Base-by-base conservation (phyloP, 441 rosid species). In the Brassica balearica region DNA sequence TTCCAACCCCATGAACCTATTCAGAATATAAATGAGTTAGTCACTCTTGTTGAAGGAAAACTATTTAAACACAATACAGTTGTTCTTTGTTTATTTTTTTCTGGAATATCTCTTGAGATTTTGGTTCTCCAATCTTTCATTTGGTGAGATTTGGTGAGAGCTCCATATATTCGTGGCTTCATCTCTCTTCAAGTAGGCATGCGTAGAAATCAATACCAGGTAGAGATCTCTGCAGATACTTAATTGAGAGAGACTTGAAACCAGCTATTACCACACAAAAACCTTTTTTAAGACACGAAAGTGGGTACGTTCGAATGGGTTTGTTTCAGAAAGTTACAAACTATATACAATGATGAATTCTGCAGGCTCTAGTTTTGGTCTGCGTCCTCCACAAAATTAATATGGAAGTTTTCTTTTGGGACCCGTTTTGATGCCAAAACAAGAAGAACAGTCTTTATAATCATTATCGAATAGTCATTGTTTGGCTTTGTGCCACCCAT, bases 391-490 rank as follows among this genome's bases (percentile, higher is more conserved):
- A 22, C 59, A 22, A 61, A 67, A 60, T 23, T 34, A 60, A 67
- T 14, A 48, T 60, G 69, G 69, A 78, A 78, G 81, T 67, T 68
- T 72, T 48, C 8, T 4, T 48, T 23, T 5, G 77, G 82, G 77
- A 72, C 82, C 81, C 77, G n/a, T 0, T 78, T 68, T 78, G 77
- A 73, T 78, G 68, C 77, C 70, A 73, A 73, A 73, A 68, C 72
- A 73, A 78, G 69, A 46, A 10, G 82, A 78, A 73, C 6, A 15
- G 82, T 73, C 59, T 60, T 53, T 68, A 19, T 68, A 48, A 73
- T 72, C 62, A 67, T 72, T 48, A 66, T 20, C 23, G 77, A 66
- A 60, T 46, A 58, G 81, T 72, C 77, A 66, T 46, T 71, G 76
- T 71, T 72, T 69, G 58, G 76, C 71, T 71, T 77, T 77, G 67